phyloP scores from a whole-genome alignment of 2,329 filamentous ascomycete species.

The Venturia aucupariae region DNA sequence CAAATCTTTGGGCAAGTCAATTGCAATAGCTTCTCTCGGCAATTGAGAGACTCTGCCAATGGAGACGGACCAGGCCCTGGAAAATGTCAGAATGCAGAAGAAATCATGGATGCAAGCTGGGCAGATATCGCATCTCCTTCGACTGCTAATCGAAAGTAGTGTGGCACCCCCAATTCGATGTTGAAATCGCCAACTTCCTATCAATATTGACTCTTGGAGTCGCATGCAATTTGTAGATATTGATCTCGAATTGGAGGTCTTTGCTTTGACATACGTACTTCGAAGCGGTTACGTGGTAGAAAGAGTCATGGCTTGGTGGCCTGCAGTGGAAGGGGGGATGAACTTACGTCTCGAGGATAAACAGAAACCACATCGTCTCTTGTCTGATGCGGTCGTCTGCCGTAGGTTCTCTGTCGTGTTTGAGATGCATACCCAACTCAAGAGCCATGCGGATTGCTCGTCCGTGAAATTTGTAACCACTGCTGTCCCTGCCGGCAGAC shows the following conservation, averaged over 20 bases:
- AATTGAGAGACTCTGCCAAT: constrained; percentile 39
- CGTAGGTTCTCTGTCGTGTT: constrained; percentile 26
- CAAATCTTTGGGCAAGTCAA: constrained; percentile 32
- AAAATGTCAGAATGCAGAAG: constrained; percentile 31
- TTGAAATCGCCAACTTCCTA: too few species aligned
- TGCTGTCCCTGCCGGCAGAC: constrained; percentile 61
- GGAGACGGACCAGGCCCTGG: constrained; percentile 38
- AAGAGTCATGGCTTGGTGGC: too few species aligned
- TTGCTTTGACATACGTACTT: too few species aligned
- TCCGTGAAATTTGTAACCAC: constrained; percentile 63
- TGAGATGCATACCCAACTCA: constrained; percentile 59
- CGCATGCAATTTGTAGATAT: too few species aligned
- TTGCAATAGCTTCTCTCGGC: constrained; percentile 38
- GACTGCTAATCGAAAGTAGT: too few species aligned
- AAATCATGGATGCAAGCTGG: too few species aligned
- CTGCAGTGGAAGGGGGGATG: too few species aligned
- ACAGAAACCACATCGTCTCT: constrained; percentile 42
- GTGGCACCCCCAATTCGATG: too few species aligned
- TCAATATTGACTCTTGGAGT: too few species aligned
- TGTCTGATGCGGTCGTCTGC: constrained; percentile 37
- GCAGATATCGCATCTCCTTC: too few species aligned
- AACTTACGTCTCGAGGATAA: constrained; percentile 7
- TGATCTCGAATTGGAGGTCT: too few species aligned
- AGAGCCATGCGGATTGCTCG: constrained; percentile 63
- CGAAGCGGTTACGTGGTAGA: too few species aligned